Evolutionary conservation across 192 early-diverging fungal genomes (phyloP).

Genomic region (Coemansia sp.): DNA sequence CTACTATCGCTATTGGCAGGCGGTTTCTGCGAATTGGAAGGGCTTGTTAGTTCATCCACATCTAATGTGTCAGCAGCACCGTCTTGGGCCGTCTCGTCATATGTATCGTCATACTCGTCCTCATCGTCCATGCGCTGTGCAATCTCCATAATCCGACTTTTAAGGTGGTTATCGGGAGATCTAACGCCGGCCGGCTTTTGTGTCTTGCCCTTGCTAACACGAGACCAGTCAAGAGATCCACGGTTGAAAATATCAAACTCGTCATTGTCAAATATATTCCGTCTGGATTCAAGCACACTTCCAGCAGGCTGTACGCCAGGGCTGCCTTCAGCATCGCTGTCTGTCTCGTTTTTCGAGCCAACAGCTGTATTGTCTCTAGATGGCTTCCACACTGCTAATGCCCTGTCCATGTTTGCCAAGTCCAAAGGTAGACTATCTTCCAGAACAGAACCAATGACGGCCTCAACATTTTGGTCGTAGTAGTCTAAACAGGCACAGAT

Average conservation of each 20-base stretch:
- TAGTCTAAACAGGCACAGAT: constrained; percentile 80
- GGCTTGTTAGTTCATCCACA: constrained; percentile 26
- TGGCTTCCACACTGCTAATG: constrained; percentile 23
- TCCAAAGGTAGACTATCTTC: constrained; percentile 72
- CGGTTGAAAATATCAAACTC: constrained; percentile 88
- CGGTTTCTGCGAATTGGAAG: neutral
- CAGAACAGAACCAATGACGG: constrained; percentile 75
- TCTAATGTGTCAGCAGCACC: constrained; percentile 64
- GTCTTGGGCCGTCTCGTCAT: constrained; percentile 71
- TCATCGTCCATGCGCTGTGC: constrained; percentile 63
- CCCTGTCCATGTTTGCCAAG: constrained; percentile 67
- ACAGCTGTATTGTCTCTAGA: neutral
- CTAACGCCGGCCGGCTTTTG: neutral
- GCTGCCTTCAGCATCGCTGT: neutral
- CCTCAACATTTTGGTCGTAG: constrained; percentile 67
- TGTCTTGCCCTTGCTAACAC: constrained; percentile 74
- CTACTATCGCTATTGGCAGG: constrained; percentile 5
- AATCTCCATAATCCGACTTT: constrained; percentile 43
- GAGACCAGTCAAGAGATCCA: constrained; percentile 61
- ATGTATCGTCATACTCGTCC: constrained; percentile 92
- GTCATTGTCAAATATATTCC: constrained; percentile 91
- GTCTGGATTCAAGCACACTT: constrained; percentile 58
- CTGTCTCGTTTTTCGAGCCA: neutral
- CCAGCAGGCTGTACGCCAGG: constrained; percentile 1
- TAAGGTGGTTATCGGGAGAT: constrained; percentile 25